Conservation (phyloP, 2,329 filamentous ascomycete species). For the Cercospora canescens region DNA sequence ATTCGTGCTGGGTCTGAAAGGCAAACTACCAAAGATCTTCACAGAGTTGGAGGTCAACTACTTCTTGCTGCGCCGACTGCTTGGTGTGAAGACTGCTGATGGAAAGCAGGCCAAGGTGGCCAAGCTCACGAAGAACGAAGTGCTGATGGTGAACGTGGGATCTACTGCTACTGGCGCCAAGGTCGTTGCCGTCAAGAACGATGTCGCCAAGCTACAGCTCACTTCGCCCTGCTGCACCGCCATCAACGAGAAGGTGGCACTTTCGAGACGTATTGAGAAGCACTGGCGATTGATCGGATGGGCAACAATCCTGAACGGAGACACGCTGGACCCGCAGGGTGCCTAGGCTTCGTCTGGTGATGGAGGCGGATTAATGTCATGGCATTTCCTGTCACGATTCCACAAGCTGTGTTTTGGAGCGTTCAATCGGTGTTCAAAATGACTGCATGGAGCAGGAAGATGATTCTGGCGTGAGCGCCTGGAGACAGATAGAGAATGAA, state of each 20-base stretch:
- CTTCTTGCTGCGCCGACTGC: slow-evolving; percentile 89
- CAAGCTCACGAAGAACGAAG: slow-evolving; percentile 97
- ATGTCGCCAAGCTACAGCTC: slow-evolving; percentile 91
- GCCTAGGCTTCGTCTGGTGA: background rate
- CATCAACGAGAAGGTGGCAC: slow-evolving; percentile 95
- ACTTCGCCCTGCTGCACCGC: slow-evolving; percentile 88
- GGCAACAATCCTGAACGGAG: slow-evolving; percentile 39
- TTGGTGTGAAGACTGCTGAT: slow-evolving; percentile 96
- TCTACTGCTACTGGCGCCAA: slow-evolving; percentile 97
- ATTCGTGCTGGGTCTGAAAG: slow-evolving; percentile 94
- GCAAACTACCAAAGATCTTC: slow-evolving; percentile 93
- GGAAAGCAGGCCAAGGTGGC: slow-evolving; percentile 99
- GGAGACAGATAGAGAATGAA: slow-evolving; percentile 5
- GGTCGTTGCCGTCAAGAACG: slow-evolving; percentile 94
- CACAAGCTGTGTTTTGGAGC: slow-evolving; percentile 7
- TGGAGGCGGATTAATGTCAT: background rate
- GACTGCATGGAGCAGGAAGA: slow-evolving; percentile 4
- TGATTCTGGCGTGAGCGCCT: background rate
- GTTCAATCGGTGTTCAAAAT: slow-evolving; percentile 11
- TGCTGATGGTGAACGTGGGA: slow-evolving; percentile 99
- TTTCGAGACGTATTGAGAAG: slow-evolving; percentile 97
- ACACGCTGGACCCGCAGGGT: slow-evolving; percentile 25
- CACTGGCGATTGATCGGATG: slow-evolving; percentile 96
- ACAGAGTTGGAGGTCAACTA: slow-evolving; percentile 99
- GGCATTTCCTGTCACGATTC: background rate